phyloP scores from a whole-genome alignment of 2,329 filamentous ascomycete genomes.

The Rhynchosporium graminicola region DNA sequence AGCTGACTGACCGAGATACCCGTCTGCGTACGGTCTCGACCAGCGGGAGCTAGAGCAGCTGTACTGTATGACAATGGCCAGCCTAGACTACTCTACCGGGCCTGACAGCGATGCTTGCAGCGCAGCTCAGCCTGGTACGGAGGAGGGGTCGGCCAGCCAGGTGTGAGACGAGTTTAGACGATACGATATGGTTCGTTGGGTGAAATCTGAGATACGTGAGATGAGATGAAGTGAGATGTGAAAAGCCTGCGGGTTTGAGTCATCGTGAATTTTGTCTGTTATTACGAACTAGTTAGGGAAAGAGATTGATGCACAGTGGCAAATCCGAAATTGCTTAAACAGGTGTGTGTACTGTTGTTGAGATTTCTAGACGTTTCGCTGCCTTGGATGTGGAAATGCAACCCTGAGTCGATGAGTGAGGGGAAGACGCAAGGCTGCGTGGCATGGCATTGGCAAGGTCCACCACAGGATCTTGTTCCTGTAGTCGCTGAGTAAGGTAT shows the following conservation, averaged over 20 bases:
- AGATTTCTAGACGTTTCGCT: constrained; percentile 21
- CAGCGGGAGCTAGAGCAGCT: background rate
- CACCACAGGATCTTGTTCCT: background rate
- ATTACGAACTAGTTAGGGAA: too few species aligned
- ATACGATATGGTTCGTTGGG: background rate
- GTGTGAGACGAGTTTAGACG: background rate
- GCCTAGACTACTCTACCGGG: constrained; percentile 1
- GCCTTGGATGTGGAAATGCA: constrained; percentile 21
- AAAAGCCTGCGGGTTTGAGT: background rate
- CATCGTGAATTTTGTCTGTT: background rate
- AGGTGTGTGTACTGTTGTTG: background rate
- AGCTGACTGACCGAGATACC: background rate
- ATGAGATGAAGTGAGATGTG: too few species aligned
- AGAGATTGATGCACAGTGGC: too few species aligned
- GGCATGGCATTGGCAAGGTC: constrained; percentile 17
- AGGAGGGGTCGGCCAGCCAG: constrained; percentile 7
- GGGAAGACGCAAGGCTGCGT: constrained; percentile 19
- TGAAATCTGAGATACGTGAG: too few species aligned
- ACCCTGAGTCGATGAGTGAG: constrained; percentile 7
- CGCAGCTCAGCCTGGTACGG: constrained; percentile 17
- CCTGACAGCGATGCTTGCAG: constrained; percentile 22
- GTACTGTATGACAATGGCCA: constrained; percentile 1
- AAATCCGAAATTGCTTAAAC: too few species aligned
- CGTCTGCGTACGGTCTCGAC: background rate
- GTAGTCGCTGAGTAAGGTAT: constrained; percentile 18